Percentiles rank a stretch among this genome's conserved stretches.
These are phyloP conservation scores for Pseudohyphozyma bogoriensis DNA, from an alignment of 768 basidiomycete genomes.

Conservation along the genomic window DNA sequence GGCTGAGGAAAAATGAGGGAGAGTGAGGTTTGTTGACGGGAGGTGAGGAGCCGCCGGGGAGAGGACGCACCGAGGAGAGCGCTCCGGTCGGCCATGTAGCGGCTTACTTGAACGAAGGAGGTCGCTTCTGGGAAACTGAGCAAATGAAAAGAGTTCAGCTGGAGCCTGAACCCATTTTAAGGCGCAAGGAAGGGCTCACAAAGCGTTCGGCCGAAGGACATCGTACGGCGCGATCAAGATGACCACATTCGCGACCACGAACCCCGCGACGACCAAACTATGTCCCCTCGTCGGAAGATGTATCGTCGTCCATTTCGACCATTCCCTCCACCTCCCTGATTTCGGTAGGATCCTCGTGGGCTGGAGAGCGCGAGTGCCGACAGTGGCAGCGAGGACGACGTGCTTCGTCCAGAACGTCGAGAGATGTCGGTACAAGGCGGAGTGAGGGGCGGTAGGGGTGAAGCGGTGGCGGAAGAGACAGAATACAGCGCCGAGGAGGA, in stretches of 20 bases:
- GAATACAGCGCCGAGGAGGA: neutral
- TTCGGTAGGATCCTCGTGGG: no score
- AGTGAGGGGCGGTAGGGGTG: neutral
- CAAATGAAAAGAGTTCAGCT: neutral
- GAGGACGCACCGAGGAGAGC: neutral
- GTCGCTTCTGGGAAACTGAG: neutral
- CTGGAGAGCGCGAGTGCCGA: neutral
- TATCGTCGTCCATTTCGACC: neutral
- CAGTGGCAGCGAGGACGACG: neutral
- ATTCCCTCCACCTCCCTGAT: neutral
- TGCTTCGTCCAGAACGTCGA: neutral
- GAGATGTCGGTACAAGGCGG: neutral
- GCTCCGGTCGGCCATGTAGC: conserved; percentile 3
- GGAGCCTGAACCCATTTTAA: neutral
- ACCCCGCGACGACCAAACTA: neutral
- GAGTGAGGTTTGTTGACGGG: neutral
- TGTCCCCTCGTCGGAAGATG: neutral
- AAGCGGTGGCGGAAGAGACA: neutral
- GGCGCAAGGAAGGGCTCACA: no score
- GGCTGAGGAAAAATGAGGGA: neutral
- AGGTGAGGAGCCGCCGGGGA: no score
- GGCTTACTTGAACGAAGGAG: neutral
- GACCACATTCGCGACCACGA: neutral
- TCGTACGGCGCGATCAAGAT: neutral
- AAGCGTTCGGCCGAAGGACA: neutral